A percentile compares a stretch with the other conserved stretches of the same genome.
phyloP scores from a whole-genome alignment of 257 asterid species.

The Forsythia viridissima region DNA sequence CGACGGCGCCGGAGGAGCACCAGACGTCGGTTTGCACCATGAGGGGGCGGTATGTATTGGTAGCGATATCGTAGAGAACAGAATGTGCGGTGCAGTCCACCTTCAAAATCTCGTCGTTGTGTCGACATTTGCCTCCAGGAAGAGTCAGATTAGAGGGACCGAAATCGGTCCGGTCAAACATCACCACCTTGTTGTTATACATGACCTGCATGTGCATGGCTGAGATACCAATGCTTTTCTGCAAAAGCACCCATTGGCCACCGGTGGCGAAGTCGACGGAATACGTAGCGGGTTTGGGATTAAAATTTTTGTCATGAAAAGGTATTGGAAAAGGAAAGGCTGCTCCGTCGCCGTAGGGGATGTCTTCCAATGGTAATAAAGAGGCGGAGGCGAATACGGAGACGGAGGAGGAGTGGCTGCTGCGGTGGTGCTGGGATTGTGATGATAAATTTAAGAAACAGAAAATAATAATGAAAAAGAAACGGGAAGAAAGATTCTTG shows the following conservation, averaged over 20 bases:
- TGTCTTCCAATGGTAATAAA: background rate
- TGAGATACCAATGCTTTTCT: constrained; percentile 56
- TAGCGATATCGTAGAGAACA: constrained; percentile 53
- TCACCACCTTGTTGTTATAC: constrained; percentile 61
- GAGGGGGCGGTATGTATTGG: constrained; percentile 72
- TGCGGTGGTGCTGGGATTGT: too few relatives aligned
- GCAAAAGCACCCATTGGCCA: constrained; percentile 65
- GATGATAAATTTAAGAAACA: background rate
- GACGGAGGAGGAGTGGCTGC: background rate
- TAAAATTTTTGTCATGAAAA: background rate
- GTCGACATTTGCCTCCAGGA: constrained; percentile 52
- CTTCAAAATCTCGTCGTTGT: constrained; percentile 37
- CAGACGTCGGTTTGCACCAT: constrained; percentile 77
- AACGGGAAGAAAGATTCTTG: constrained; percentile 26
- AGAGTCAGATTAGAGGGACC: constrained; percentile 74
- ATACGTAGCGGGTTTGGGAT: constrained; percentile 10
- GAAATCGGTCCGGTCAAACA: constrained; percentile 82
- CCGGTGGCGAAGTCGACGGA: constrained; percentile 16
- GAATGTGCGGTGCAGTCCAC: constrained; percentile 84
- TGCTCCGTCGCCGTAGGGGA: background rate
- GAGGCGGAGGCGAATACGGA: background rate
- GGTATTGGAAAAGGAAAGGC: background rate
- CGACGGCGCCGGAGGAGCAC: constrained; percentile 88
- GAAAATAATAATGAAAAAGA: constrained; percentile 3
- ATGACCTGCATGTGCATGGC: constrained; percentile 89